Base-by-base conservation (phyloP, 208 protist species). In the Acanthamoeba castellanii region DNA sequence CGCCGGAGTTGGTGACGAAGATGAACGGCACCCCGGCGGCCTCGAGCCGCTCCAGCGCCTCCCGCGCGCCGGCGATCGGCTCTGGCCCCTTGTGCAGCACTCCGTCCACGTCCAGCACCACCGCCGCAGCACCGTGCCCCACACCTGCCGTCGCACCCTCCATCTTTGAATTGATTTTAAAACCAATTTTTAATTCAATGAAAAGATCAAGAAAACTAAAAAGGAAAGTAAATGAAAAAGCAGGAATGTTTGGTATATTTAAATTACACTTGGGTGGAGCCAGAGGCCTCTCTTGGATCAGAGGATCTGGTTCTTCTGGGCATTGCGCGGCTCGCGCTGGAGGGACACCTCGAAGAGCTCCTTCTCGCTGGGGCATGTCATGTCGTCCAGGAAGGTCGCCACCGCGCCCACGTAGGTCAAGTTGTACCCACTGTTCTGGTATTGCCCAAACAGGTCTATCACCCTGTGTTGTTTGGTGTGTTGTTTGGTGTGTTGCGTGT, bases 1-100 rank as follows among this genome's bases (percentile, higher is more conserved):
- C 85, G 6, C 85, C 85, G 4, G 50, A 57, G 8, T 92, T 92
- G 85, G 85, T 92, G 5, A 92, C 20, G 27, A 92, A 70, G 59
- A 57, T 32, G 85, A 47, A 70, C 8, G 85, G 85, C 45, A 92
- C 85, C 3, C 78, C 1, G 9, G 37, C 78, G 0, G 18, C n/a
- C 20, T 42, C 25, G n/a, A 92, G n/a, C 34, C 55, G 25, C 32
- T 9, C 32, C 7, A 92, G 57, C 2, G 85, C 50, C 45, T 92
- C 52, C 3, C 20, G 20, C 4, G 85, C 85, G 2, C 85, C 85
- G 0, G 27, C 5, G 7, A 92, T 57, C 7, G 30, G 85, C 27
- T 13, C 20, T 2, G 1, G 6, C 4, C 85, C 50, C 50, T 55
- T 55, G 50, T 55, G 50, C 50, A 55, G 50, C 6, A 55, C 50